Conservation (phyloP, 805 yeast species). For the Wickerhamiella vanderwaltii region DNA sequence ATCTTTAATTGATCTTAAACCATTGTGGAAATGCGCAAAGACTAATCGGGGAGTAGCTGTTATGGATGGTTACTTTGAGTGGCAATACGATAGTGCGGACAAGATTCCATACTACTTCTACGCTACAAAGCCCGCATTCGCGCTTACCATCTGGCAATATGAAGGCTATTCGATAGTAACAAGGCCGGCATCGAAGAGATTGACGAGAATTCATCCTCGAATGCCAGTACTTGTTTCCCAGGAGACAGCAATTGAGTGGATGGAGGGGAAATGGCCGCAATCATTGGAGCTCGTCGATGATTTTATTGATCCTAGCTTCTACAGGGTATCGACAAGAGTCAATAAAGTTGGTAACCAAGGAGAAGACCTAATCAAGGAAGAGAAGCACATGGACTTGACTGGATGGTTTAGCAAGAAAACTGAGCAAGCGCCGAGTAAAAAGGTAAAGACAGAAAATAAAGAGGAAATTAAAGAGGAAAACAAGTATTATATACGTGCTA, state of each 20-base stretch:
- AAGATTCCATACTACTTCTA: slow-evolving; percentile 58
- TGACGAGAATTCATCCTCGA: slow-evolving; percentile 61
- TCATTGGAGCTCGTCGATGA: slow-evolving; percentile 34
- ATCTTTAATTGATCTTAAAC: slow-evolving; percentile 35
- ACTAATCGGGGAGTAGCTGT: slow-evolving; percentile 61
- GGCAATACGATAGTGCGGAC: slow-evolving; percentile 37
- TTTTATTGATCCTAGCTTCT: slow-evolving; percentile 36
- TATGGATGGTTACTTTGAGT: slow-evolving; percentile 75
- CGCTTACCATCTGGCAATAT: slow-evolving; percentile 48
- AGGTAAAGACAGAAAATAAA: neutral
- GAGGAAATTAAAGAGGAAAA: neutral
- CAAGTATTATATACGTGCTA: neutral
- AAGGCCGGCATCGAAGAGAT: slow-evolving; percentile 47
- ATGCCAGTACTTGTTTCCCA: slow-evolving; percentile 67
- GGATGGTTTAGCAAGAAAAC: neutral
- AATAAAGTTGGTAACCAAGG: slow-evolving; percentile 48
- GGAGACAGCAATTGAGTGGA: slow-evolving; percentile 35
- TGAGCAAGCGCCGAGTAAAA: neutral
- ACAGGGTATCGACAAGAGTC: slow-evolving; percentile 47
- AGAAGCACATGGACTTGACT: neutral
- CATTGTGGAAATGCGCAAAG: slow-evolving; percentile 46
- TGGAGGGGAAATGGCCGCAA: slow-evolving; percentile 50
- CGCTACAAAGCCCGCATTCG: slow-evolving; percentile 38
- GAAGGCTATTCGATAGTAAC: slow-evolving; percentile 62
- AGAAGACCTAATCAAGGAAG: slow-evolving; percentile 26